phyloP scores from a whole-genome alignment of 2,329 filamentous ascomycete genomes.

The Microcyclospora tardicrescens region DNA sequence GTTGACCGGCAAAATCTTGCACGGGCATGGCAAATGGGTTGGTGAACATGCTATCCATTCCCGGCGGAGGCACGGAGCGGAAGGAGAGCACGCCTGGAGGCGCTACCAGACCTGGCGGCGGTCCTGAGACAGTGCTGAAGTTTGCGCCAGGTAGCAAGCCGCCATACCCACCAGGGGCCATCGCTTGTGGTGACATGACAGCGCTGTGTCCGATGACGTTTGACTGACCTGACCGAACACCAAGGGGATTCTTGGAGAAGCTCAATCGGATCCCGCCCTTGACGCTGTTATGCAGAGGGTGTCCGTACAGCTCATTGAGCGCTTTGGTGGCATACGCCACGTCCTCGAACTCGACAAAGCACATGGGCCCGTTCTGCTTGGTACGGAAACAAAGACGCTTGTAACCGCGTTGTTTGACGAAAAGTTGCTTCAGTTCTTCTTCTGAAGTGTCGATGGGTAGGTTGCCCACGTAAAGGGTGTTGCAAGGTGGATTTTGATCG shows the following conservation, averaged over 20 bases:
- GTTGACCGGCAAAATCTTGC: conserved; percentile 11
- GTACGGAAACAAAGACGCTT: conserved; percentile 90
- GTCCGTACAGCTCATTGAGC: conserved; percentile 77
- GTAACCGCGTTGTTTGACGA: conserved; percentile 86
- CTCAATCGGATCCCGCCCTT: conserved; percentile 91
- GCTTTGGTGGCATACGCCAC: conserved; percentile 84
- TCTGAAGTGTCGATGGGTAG: conserved; percentile 84
- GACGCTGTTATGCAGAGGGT: conserved; percentile 74
- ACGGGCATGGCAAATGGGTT: conserved; percentile 14
- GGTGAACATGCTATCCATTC: conserved; percentile 18
- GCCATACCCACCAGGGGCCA: conserved; percentile 40
- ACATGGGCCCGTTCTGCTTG: conserved; percentile 94
- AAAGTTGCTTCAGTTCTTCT: conserved; percentile 87
- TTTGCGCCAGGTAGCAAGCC: conserved; percentile 54
- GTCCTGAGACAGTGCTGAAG: conserved; percentile 44
- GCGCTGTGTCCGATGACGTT: conserved; percentile 40
- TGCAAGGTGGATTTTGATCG: conserved; percentile 94
- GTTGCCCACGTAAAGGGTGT: conserved; percentile 96
- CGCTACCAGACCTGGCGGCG: conserved; percentile 66
- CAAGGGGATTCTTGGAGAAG: conserved; percentile 94
- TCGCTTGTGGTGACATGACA: conserved; percentile 37
- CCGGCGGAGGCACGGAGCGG: conserved; percentile 7
- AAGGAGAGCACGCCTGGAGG: conserved; percentile 40
- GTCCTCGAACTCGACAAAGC: conserved; percentile 96
- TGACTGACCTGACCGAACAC: conserved; percentile 67